Conservation (phyloP, 2,329 filamentous ascomycete species). For the Penicillium sp. region DNA sequence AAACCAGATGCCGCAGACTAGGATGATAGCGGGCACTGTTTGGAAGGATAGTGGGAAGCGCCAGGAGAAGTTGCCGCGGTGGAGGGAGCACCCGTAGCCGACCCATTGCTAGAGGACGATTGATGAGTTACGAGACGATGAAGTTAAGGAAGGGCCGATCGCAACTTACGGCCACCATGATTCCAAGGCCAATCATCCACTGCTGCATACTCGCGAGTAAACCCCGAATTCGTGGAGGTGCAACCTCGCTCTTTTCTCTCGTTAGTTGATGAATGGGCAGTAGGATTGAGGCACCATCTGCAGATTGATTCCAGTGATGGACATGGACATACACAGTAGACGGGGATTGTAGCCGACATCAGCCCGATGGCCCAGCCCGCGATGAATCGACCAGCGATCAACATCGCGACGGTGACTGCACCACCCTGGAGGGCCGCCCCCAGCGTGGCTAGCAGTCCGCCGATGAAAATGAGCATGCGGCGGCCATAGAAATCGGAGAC, state of each 20-base stretch:
- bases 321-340: conserved; percentile 47
- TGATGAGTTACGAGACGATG: not conserved
- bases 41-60: conserved; percentile 42
- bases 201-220: conserved; percentile 48
- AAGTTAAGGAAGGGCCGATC: conserved; percentile 17
- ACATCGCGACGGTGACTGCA: conserved; percentile 46
- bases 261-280: conserved; percentile 9
- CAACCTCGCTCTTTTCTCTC: conserved; percentile 41
- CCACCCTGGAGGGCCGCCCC: conserved; percentile 44
- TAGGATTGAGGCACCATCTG: not conserved
- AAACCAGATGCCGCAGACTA: conserved; percentile 39
- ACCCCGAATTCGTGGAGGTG: conserved; percentile 45
- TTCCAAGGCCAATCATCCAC: conserved; percentile 52
- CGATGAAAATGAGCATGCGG: conserved; percentile 39
- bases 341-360: conserved; percentile 52
- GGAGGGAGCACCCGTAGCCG: conserved; percentile 52
- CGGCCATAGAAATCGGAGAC: conserved; percentile 42
- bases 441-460: conserved; percentile 38
- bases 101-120: conserved; percentile 49
- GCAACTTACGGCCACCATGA: conserved; percentile 44
- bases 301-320: not conserved
- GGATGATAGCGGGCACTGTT: conserved; percentile 47
- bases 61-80: conserved; percentile 38
- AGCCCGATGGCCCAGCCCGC: conserved; percentile 56
- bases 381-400: conserved; percentile 56